These are phyloP conservation scores for Sugiyamaella smithiae DNA, from an alignment of 805 yeast genomes.

Conservation along the genomic window DNA sequence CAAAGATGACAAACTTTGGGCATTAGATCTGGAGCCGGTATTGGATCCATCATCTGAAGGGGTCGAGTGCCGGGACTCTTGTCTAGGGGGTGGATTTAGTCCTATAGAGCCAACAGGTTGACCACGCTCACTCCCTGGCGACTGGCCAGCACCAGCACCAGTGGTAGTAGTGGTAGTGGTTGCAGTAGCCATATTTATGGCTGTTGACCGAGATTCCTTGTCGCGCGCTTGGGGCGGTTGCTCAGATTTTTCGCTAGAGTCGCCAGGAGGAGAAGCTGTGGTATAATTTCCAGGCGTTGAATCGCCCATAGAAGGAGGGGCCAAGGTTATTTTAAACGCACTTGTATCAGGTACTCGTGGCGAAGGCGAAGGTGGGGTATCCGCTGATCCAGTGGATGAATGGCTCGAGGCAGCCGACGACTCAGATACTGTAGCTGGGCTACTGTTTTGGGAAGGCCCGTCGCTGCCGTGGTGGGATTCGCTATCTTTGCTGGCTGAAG, in stretches of 20 bases:
- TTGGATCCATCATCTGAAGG: conserved; percentile 2
- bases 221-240: not conserved
- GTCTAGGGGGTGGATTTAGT: not conserved
- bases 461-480: too few relatives aligned
- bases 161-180: not conserved
- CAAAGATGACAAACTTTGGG: conserved; percentile 29
- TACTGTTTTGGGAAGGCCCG: not conserved
- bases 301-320: conserved; percentile 2
- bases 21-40: not conserved
- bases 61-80: not conserved
- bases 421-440: not conserved
- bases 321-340: conserved; percentile 9
- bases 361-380: conserved; percentile 2
- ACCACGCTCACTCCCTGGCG: conserved; percentile 1
- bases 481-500: too few relatives aligned
- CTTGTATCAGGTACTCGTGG: conserved; percentile 8
- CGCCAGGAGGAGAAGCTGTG: not conserved
- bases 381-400: conserved; percentile 1
- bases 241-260: not conserved
- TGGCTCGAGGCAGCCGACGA: not conserved
- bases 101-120: conserved; percentile 1
- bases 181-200: conserved; percentile 1
- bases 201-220: not conserved
- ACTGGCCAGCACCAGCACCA: not conserved
- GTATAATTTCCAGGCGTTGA: conserved; percentile 2